Base-by-base conservation (phyloP, 2,329 filamentous ascomycete species). In the Tolypocladium ophioglossoides region DNA sequence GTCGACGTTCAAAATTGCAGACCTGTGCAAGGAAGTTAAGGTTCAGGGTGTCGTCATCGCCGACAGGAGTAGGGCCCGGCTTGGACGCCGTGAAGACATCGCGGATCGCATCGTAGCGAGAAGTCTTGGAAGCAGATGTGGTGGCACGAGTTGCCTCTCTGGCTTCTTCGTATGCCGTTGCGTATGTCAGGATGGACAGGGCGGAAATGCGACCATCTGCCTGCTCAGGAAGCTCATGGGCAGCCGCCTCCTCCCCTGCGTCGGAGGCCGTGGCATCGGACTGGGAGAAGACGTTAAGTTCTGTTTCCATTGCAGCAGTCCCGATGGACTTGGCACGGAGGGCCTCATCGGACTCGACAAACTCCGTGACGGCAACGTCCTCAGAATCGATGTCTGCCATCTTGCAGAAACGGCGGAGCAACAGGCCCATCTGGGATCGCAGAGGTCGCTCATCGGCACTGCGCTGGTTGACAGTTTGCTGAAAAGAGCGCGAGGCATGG, bases 401-500 rank as follows among this genome's bases (percentile, higher is more conserved):
- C 55, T 69, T 72, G 62, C 71, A 74, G 57, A 74, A 71, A 10
- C 68, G 66, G 37, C 67, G 62, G 50, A 75, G 57, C 4, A 65
- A 61, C 8, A 66, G 63, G 20, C 60, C 63, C 51, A 75, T 61
- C 63, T 70, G 72, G 16, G 58, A 51, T 50, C 68, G 66, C 34
- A 68, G 61, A 5, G 68, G 68, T 39, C 61, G 61, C 51, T 72
- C 68, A 11, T 66, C 63, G 9, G 62, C 64, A 52, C 68, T 65
- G 41, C 65, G 66, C 54, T 68, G 61, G 48, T 70, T 72, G 24
- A 61, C 59, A 1, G 70, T 70, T 46, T 64, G 63, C 37, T 68
- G 66, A 58, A 67, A 71, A 3, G 70, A 72, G 22, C 78, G 72
- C 10, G 78, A 80, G 20, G 77, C 71, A 56, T 78, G 77, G 1